Evolutionary conservation across 352 stramenopile species (phyloP).

Genomic region (Pythium scleroteichum): DNA sequence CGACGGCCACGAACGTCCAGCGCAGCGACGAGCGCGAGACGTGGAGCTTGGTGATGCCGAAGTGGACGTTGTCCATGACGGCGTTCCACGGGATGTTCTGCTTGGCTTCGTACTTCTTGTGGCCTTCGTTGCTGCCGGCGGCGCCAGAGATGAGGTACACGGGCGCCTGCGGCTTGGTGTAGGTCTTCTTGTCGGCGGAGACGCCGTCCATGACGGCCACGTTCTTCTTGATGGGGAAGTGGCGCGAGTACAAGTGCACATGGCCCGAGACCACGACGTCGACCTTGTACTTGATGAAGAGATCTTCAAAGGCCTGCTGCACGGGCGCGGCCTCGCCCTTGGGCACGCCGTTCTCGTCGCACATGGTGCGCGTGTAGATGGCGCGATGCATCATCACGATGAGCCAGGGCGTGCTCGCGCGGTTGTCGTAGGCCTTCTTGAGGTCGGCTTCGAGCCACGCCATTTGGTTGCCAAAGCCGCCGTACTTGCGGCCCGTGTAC

Average conservation of each 20-base stretch:
- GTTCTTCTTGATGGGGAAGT: conserved; percentile 43
- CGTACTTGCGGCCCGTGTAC: conserved; percentile 26
- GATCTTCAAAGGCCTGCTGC: conserved; percentile 52
- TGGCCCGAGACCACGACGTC: conserved; percentile 56
- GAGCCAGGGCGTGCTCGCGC: conserved; percentile 48
- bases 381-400: conserved; percentile 55
- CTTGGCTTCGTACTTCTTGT: conserved; percentile 14
- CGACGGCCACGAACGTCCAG: conserved; percentile 24
- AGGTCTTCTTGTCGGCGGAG: conserved; percentile 36
- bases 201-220: conserved; percentile 42
- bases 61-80: conserved; percentile 19
- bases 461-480: conserved; percentile 40
- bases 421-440: conserved; percentile 45
- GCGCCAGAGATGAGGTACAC: conserved; percentile 49
- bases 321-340: conserved; percentile 33
- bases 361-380: conserved; percentile 44
- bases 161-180: conserved; percentile 46
- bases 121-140: conserved; percentile 31
- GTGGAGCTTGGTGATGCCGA: conserved; percentile 24
- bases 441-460: conserved; percentile 57
- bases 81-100: conserved; percentile 20
- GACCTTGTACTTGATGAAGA: conserved; percentile 64
- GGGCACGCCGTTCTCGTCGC: conserved; percentile 33
- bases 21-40: conserved; percentile 19
- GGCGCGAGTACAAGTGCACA: conserved; percentile 56